A percentile compares a stretch with the other conserved stretches of the same genome.
These are phyloP conservation scores for Cutaneotrichosporon curvatum DNA, from an alignment of 1,284 basidiomycete species.

Conservation along the genomic window DNA sequence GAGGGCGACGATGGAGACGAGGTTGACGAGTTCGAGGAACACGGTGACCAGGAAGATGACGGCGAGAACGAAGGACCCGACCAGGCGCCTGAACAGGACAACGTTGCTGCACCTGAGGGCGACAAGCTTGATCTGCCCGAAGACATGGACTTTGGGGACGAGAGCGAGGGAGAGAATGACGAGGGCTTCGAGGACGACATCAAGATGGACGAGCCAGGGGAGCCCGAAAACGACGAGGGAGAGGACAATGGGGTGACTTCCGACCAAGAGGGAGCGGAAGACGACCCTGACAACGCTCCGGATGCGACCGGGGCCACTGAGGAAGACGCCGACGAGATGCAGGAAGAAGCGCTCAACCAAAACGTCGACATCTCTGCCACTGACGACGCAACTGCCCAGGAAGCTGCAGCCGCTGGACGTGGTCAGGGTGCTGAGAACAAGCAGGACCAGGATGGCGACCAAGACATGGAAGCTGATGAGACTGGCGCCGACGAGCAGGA, in stretches of 20 bases:
- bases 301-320: conserved; percentile 37
- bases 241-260: conserved; percentile 36
- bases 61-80: conserved; percentile 34
- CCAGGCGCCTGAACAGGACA: conserved; percentile 48
- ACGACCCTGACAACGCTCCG: conserved; percentile 33
- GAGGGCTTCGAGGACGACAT: conserved; percentile 18
- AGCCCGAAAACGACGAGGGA: conserved; percentile 31
- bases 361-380: conserved; percentile 37
- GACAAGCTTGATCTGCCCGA: conserved; percentile 77
- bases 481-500: conserved; percentile 23
- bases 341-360: conserved; percentile 28
- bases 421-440: conserved; percentile 27
- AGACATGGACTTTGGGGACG: conserved; percentile 60
- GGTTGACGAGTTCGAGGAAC: conserved; percentile 26
- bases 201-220: conserved; percentile 21
- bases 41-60: conserved; percentile 44
- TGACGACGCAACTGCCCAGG: conserved; percentile 32
- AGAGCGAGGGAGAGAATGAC: conserved; percentile 48
- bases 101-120: conserved; percentile 63
- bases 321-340: conserved; percentile 36
- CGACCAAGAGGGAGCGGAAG: conserved; percentile 37
- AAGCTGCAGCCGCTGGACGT: conserved; percentile 37
- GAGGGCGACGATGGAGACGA: conserved; percentile 32
- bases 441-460: conserved; percentile 35
- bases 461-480: conserved; percentile 27